Conservation (phyloP, 2,329 filamentous ascomycete species). For the Fusarium robinianum region DNA sequence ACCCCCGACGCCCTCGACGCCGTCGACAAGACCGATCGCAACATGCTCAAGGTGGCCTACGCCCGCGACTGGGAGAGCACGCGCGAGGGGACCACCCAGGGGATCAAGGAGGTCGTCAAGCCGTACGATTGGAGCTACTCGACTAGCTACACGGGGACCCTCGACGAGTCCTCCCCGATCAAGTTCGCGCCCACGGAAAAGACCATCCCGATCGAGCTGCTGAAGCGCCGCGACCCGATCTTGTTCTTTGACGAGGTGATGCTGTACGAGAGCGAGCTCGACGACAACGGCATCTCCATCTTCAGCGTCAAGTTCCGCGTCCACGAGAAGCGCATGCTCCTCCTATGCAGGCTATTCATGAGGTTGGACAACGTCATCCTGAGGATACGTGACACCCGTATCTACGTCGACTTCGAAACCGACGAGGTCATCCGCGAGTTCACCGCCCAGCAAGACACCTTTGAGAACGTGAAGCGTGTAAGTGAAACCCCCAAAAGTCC, state of each 20-base stretch:
- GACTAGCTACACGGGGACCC: constrained; percentile 80
- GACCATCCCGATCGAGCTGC: constrained; percentile 79
- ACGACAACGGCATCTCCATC: constrained; percentile 94
- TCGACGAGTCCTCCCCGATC: constrained; percentile 44
- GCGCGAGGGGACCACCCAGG: constrained; percentile 76
- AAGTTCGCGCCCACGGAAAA: constrained; percentile 41
- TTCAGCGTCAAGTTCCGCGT: constrained; percentile 90
- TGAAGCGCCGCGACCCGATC: constrained; percentile 90
- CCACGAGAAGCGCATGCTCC: constrained; percentile 84
- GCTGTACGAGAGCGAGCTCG: constrained; percentile 95
- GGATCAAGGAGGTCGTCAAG: constrained; percentile 91
- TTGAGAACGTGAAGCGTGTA: constrained; percentile 75
- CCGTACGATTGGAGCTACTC: constrained; percentile 99
- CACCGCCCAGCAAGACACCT: constrained; percentile 81
- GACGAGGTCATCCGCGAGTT: constrained; percentile 87
- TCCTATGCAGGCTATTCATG: constrained; percentile 89
- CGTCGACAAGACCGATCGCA: constrained; percentile 90
- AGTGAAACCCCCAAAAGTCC: no score
- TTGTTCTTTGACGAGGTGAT: constrained; percentile 96
- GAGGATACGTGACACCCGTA: constrained; percentile 82
- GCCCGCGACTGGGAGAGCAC: constrained; percentile 79
- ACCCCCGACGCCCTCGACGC: constrained; percentile 85
- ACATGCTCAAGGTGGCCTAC: constrained; percentile 93
- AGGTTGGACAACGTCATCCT: constrained; percentile 88
- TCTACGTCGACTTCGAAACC: constrained; percentile 87